These are phyloP conservation scores for Talaromyces sp. DNA, from an alignment of 2,329 filamentous ascomycete species.

Conservation along the genomic window DNA sequence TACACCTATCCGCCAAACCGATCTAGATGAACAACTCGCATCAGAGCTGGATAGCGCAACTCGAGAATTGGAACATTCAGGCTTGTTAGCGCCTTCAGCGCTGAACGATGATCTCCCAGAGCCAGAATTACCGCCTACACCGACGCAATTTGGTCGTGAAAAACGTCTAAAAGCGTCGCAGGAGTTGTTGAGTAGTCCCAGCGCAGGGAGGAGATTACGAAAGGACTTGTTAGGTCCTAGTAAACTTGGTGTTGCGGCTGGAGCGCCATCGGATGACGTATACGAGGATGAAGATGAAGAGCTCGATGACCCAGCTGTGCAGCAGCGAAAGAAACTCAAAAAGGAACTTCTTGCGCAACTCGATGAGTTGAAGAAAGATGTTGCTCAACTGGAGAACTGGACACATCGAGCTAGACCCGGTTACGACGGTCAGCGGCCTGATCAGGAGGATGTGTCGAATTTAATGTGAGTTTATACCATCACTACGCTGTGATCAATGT, in stretches of 20 bases:
- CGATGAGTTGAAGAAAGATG: constrained; percentile 52
- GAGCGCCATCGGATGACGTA: constrained; percentile 16
- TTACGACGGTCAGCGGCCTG: constrained; percentile 25
- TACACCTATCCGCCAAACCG: constrained; percentile 16
- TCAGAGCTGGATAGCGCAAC: constrained; percentile 30
- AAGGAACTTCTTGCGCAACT: constrained; percentile 55
- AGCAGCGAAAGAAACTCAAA: constrained; percentile 48
- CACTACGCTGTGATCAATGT: not conserved
- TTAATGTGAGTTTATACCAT: constrained; percentile 28
- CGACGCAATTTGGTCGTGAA: constrained; percentile 37
- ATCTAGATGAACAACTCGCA: constrained; percentile 31
- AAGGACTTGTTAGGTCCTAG: constrained; percentile 21
- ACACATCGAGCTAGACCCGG: constrained; percentile 50
- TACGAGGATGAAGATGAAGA: constrained; percentile 18
- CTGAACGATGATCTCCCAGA: constrained; percentile 43
- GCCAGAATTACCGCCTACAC: constrained; percentile 57
- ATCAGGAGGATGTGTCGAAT: constrained; percentile 31
- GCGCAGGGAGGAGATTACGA: constrained; percentile 18
- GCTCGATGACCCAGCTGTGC: constrained; percentile 10
- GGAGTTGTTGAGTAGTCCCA: constrained; percentile 34
- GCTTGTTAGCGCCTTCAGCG: constrained; percentile 18
- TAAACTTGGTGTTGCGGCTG: constrained; percentile 25
- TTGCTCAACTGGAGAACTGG: constrained; percentile 54
- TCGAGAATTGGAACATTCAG: constrained; percentile 19
- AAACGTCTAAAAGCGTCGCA: constrained; percentile 29